A percentile compares a stretch with the other conserved stretches of the same genome.
These are phyloP conservation scores for Penicillium ochrochloron DNA, from an alignment of 495 filamentous ascomycete species.

Conservation along the genomic window DNA sequence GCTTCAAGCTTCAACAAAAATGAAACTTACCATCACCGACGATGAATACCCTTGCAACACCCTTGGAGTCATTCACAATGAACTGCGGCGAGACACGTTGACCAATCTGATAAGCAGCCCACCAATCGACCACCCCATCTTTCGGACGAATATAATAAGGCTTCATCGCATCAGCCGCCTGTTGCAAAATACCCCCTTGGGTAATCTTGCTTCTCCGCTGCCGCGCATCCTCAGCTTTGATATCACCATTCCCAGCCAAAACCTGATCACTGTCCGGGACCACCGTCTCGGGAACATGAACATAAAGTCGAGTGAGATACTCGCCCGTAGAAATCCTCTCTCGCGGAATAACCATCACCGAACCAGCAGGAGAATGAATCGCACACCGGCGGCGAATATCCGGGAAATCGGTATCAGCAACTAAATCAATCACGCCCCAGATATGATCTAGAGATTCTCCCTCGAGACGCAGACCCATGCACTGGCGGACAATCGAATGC, in stretches of 20 bases:
- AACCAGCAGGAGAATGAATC: constrained; percentile 37
- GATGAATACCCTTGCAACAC: constrained; percentile 57
- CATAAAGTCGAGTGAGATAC: constrained; percentile 64
- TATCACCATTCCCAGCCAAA: constrained; percentile 16
- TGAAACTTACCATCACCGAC: constrained; percentile 54
- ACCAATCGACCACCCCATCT: constrained; percentile 27
- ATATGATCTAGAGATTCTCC: constrained; percentile 41
- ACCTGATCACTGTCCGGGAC: background rate
- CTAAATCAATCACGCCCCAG: constrained; percentile 47
- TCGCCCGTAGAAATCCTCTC: constrained; percentile 41
- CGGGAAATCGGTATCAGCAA: constrained; percentile 44
- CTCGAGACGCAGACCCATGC: constrained; percentile 52
- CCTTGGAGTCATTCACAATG: constrained; percentile 51
- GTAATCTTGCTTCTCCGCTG: constrained; percentile 34
- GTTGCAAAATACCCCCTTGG: constrained; percentile 35
- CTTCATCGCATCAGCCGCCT: constrained; percentile 35
- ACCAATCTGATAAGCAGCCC: constrained; percentile 43
- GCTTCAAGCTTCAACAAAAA: background rate
- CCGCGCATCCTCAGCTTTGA: constrained; percentile 23
- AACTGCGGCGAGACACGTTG: constrained; percentile 40
- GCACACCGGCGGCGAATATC: constrained; percentile 39
- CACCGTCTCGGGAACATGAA: constrained; percentile 38
- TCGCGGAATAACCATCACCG: constrained; percentile 40
- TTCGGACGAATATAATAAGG: constrained; percentile 42
- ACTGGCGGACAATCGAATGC: constrained; percentile 28